phyloP scores from a whole-genome alignment of 2,329 filamentous ascomycete species.

The Emmonsiellopsis sp. region DNA sequence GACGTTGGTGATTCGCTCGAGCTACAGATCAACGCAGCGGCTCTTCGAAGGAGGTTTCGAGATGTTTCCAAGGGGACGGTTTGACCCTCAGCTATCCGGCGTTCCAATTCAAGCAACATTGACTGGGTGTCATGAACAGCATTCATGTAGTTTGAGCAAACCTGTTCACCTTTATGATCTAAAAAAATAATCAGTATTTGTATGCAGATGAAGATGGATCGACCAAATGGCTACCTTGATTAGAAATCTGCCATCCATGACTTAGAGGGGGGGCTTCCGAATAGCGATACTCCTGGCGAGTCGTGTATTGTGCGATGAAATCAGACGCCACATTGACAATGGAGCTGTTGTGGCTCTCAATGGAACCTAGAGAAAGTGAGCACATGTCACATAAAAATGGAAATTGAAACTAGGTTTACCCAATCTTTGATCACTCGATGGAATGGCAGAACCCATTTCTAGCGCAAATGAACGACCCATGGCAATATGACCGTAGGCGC shows the following conservation, averaged over 20 bases:
- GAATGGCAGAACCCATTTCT: slow-evolving; percentile 82
- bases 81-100: slow-evolving; percentile 53
- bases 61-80: slow-evolving; percentile 64
- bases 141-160: neutral
- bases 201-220: slow-evolving; percentile 47
- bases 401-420: slow-evolving; percentile 26
- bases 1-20: slow-evolving; percentile 65
- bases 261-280: slow-evolving; percentile 53
- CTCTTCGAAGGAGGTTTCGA: slow-evolving; percentile 71
- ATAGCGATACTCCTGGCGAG: slow-evolving; percentile 89
- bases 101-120: slow-evolving; percentile 8
- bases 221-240: neutral
- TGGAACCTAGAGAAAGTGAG: slow-evolving; percentile 41
- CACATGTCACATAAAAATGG: neutral
- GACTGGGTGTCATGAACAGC: slow-evolving; percentile 5
- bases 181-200: neutral
- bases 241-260: neutral
- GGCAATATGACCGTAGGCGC: slow-evolving; percentile 81
- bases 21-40: slow-evolving; percentile 77
- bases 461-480: slow-evolving; percentile 89
- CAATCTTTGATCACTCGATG: slow-evolving; percentile 75
- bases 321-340: slow-evolving; percentile 88
- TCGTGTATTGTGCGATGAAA: slow-evolving; percentile 94
- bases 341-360: slow-evolving; percentile 64
- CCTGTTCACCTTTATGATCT: neutral